Evolutionary conservation across 371 early-diverging fungal genomes (phyloP).

Genomic region (Mucor velutinosus): DNA sequence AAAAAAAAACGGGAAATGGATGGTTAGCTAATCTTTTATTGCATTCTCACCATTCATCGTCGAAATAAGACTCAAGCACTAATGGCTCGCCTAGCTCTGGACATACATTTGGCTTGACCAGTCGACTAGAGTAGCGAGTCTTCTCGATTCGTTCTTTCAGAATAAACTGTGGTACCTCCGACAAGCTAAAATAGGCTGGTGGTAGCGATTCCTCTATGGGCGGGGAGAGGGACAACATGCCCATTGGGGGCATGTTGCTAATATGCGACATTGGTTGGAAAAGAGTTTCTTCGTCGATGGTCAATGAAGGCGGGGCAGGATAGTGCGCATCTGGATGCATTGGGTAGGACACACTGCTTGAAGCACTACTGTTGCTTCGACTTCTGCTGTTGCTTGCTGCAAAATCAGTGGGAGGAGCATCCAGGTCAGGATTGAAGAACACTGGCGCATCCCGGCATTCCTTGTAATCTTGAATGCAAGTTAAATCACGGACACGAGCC

Average conservation of each 20-base stretch:
- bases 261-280: background rate
- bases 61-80: background rate
- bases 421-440: conserved; percentile 19
- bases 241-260: background rate
- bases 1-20: background rate
- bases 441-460: conserved; percentile 15
- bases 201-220: conserved; percentile 1
- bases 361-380: background rate
- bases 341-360: background rate
- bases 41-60: background rate
- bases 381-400: background rate
- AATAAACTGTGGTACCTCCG: conserved; percentile 11
- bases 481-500: conserved; percentile 14
- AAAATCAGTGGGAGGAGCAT: conserved; percentile 8
- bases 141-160: conserved; percentile 20
- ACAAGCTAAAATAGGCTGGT: conserved; percentile 12
- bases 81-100: conserved; percentile 22
- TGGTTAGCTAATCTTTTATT: background rate
- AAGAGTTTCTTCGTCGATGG: background rate
- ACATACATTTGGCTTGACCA: conserved; percentile 11
- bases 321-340: background rate
- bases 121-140: conserved; percentile 16
- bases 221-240: background rate
- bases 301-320: background rate
- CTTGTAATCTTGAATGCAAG: conserved; percentile 11